Evolutionary conservation across 2,329 filamentous ascomycete species (phyloP).

Genomic region (Scytalidium lignicola): DNA sequence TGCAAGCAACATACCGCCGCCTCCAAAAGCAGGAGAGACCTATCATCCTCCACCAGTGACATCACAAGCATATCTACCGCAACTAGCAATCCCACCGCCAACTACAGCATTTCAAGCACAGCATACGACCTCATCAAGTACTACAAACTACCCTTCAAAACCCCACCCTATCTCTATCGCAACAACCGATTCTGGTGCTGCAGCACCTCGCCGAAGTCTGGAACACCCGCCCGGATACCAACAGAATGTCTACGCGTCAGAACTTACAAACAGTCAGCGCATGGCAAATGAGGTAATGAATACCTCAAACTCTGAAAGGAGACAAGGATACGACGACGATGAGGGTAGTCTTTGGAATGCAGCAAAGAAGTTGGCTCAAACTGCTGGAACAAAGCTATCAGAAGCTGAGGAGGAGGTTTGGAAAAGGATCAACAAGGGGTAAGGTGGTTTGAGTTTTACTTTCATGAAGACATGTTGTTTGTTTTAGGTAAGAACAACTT

Average conservation of each 20-base stretch:
- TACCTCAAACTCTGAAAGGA: neutral
- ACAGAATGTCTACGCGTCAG: slow-evolving; percentile 49
- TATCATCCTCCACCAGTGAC: slow-evolving; percentile 29
- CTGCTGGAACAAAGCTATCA: slow-evolving; percentile 51
- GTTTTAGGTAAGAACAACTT: too few species aligned
- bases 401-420: slow-evolving; percentile 58
- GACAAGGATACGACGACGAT: slow-evolving; percentile 19
- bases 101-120: slow-evolving; percentile 33
- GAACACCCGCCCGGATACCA: slow-evolving; percentile 44
- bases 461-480: neutral
- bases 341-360: slow-evolving; percentile 47
- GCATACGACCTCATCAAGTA: slow-evolving; percentile 42
- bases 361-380: slow-evolving; percentile 53
- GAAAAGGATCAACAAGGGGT: slow-evolving; percentile 57
- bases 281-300: slow-evolving; percentile 16
- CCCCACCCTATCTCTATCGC: slow-evolving; percentile 18
- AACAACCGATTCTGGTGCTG: slow-evolving; percentile 5
- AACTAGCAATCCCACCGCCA: slow-evolving; percentile 49
- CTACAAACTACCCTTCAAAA: slow-evolving; percentile 26
- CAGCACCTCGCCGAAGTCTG: slow-evolving; percentile 14
- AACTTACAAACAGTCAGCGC: slow-evolving; percentile 42
- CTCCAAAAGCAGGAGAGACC: slow-evolving; percentile 46
- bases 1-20: slow-evolving; percentile 38
- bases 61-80: slow-evolving; percentile 35
- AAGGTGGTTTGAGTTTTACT: slow-evolving; percentile 12